These are phyloP conservation scores for Lactuca saligna DNA, from an alignment of 129 eudicot genomes.

Conservation along the genomic window DNA sequence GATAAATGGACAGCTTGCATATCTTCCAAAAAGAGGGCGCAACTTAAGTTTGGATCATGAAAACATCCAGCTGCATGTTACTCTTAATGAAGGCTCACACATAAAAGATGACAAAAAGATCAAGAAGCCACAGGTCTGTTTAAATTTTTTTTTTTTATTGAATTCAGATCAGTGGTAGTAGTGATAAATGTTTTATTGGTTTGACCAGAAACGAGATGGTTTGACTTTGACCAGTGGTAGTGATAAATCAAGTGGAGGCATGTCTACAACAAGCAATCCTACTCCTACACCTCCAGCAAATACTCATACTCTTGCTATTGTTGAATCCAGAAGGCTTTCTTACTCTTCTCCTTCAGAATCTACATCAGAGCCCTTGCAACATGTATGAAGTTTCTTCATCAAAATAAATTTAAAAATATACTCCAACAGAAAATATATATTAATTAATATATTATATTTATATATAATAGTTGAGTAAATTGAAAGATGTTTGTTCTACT, in stretches of 20 bases:
- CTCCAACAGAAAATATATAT: too few relatives aligned
- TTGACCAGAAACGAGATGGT: constrained; percentile 67
- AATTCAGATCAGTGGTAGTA: background rate
- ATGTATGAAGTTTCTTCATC: constrained; percentile 24
- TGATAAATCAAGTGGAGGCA: constrained; percentile 42
- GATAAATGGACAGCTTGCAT: constrained; percentile 59
- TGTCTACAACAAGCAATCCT: constrained; percentile 25
- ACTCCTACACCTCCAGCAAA: constrained; percentile 78
- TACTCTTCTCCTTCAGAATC: constrained; percentile 56
- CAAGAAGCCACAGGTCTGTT: constrained; percentile 61
- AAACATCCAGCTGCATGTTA: constrained; percentile 50
- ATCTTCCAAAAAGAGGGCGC: constrained; percentile 71
- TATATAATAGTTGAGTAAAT: background rate
- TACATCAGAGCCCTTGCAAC: constrained; percentile 46
- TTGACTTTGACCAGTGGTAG: constrained; percentile 50
- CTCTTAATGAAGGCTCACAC: constrained; percentile 58
- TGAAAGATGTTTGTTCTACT: background rate
- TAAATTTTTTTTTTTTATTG: background rate
- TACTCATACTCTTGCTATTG: constrained; percentile 33
- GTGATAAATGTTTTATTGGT: background rate
- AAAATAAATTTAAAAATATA: too few relatives aligned
- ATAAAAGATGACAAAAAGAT: constrained; percentile 62
- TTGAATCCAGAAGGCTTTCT: constrained; percentile 58
- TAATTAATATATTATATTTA: too few relatives aligned
- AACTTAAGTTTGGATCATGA: constrained; percentile 73